phyloP scores from a whole-genome alignment of 2,329 filamentous ascomycete species.

The Sphaerulina populicola region DNA sequence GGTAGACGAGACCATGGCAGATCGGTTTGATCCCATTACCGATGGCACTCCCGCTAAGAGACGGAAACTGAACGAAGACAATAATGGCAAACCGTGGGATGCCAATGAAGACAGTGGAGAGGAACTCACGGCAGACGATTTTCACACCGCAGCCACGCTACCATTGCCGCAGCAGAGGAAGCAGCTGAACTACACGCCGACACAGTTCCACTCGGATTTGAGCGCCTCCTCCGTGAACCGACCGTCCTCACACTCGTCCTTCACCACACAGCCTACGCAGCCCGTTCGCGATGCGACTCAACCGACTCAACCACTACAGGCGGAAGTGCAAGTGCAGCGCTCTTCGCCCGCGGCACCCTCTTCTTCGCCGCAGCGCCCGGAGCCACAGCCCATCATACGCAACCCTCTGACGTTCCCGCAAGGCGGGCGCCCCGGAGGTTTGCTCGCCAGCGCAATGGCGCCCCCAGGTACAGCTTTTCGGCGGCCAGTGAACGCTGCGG shows the following conservation, averaged over 20 bases:
- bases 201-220: constrained; percentile 22
- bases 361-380: constrained; percentile 31
- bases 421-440: constrained; percentile 27
- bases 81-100: constrained; percentile 23
- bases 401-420: constrained; percentile 1
- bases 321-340: constrained; percentile 68
- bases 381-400: constrained; percentile 17
- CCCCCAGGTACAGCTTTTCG: constrained; percentile 67
- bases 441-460: constrained; percentile 58
- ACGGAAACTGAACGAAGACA: constrained; percentile 23
- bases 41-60: constrained; percentile 31
- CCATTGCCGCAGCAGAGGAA: constrained; percentile 25
- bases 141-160: constrained; percentile 41
- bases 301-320: constrained; percentile 39
- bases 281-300: constrained; percentile 39
- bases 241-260: constrained; percentile 15
- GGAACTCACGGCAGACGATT: constrained; percentile 43
- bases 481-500: constrained; percentile 30
- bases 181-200: constrained; percentile 17
- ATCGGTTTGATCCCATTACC: constrained; percentile 30
- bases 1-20: constrained; percentile 21
- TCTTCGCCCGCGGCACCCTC: constrained; percentile 55
- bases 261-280: constrained; percentile 46
- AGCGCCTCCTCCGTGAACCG: constrained; percentile 7
- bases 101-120: constrained; percentile 42